Evolutionary conservation across 257 asterid species (phyloP), one percentile per base, ranked within the genome.

Genomic region (Paulownia fortunei): DNA sequence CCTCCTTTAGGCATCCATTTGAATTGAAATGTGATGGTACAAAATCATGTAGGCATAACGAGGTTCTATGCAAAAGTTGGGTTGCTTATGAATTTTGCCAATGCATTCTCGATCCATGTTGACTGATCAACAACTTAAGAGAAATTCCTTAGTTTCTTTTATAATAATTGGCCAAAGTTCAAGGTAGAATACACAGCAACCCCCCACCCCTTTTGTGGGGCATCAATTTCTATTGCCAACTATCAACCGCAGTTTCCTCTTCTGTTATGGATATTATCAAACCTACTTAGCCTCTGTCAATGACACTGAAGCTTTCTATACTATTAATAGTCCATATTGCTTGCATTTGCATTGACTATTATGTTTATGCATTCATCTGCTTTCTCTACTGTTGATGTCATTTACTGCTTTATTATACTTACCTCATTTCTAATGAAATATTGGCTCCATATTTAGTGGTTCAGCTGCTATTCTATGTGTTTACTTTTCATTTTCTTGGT

Each of bases 161-260:
- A n/a, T n/a, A n/a, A n/a, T n/a, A n/a, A n/a, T 66, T 66, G 70
- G 47, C 27, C 70, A 64, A 55, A 55, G n/a, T n/a, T 32, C 34
- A 34, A 15, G 12, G 69, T 62, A 7, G 49, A 16, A 64, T 37
- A 18, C 24, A 64, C 49, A 11, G 19, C 67, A 30, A 8, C 32
- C 21, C 13, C 41, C n/a, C n/a, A n/a, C 41, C 67, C 6, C 21
- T 12, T 30, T 27, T 26, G 8, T 26, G 41, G 10, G 19, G 9
- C 13, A 27, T 26, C 13, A 62, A 5, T 21, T 27, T 62, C 24
- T 6, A 30, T 16, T n/a, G 24, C 46, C 12, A 62, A 15, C 23
- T 30, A 18, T 12, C 16, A 16, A 3, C 8, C 68, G 30, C 21
- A 15, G 23, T 61, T 32, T 37, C 67, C 19, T 58, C 47, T 18